A percentile compares a stretch with the other conserved stretches of the same genome.
These are phyloP conservation scores for Linum tenue DNA, from an alignment of 345 rosid species.

Conservation along the genomic window DNA sequence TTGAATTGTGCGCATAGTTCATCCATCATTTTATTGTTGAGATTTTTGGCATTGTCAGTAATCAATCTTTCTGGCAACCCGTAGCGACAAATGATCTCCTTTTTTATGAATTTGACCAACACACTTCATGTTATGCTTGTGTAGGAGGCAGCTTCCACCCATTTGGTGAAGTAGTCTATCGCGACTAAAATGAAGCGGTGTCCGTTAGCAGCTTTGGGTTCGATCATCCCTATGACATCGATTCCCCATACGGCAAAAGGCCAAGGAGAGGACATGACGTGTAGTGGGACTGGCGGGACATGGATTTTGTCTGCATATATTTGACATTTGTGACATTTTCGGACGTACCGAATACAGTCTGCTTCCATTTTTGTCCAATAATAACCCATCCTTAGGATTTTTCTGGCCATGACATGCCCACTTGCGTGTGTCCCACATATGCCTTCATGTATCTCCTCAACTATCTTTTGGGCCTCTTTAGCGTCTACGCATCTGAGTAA, in stretches of 20 bases:
- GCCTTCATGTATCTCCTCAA: background rate
- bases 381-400: background rate
- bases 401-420: background rate
- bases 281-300: background rate
- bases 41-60: too few species aligned
- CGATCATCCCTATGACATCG: too few species aligned
- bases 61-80: too few species aligned
- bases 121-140: background rate
- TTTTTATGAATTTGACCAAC: background rate
- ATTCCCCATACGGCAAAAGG: too few species aligned
- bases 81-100: background rate
- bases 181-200: too few species aligned
- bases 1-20: background rate
- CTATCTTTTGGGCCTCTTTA: background rate
- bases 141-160: background rate
- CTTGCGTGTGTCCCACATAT: background rate
- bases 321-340: constrained; percentile 2
- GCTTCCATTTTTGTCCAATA: background rate
- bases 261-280: background rate
- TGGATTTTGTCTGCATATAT: background rate
- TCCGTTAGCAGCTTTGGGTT: too few species aligned
- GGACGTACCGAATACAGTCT: background rate
- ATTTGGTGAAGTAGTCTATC: background rate
- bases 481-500: background rate
- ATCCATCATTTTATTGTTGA: too few species aligned